Conservation (phyloP, 176 grass and related monocot genomes). For the maize (Zea mays) region DNA sequence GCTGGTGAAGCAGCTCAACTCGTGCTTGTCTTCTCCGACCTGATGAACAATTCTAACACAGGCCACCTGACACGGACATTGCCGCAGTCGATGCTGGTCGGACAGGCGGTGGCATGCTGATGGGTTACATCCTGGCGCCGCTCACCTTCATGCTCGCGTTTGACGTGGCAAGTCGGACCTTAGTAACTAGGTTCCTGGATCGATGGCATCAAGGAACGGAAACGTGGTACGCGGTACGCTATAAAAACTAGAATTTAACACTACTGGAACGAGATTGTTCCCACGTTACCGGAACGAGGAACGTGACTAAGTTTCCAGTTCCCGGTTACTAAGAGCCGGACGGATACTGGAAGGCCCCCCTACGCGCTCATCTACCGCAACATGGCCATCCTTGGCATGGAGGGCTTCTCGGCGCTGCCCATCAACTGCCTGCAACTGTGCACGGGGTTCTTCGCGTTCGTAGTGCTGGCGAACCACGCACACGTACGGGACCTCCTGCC, state of each 20-base stretch:
- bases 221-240: too few species aligned
- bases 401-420: conserved; percentile 82
- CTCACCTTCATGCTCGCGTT: conserved; percentile 92
- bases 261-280: too few species aligned
- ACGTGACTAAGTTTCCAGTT: too few species aligned
- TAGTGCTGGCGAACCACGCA: conserved; percentile 57
- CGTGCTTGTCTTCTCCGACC: conserved; percentile 77
- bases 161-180: too few species aligned
- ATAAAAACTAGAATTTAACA: too few species aligned
- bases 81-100: conserved; percentile 84
- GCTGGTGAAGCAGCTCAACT: conserved; percentile 80
- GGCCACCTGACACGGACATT: conserved; percentile 93
- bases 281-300: too few species aligned
- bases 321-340: conserved; percentile 79
- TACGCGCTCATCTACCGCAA: conserved; percentile 97
- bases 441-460: conserved; percentile 79
- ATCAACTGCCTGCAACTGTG: conserved; percentile 82
- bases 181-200: too few species aligned
- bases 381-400: conserved; percentile 91
- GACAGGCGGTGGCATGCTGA: conserved; percentile 76
- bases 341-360: conserved; percentile 86
- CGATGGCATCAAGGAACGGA: too few species aligned
- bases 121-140: conserved; percentile 90
- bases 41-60: conserved; percentile 97
- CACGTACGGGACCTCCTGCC: conserved; percentile 72